phyloP scores from a whole-genome alignment of 2,329 filamentous ascomycete species.

The Colletotrichum shisoi region DNA sequence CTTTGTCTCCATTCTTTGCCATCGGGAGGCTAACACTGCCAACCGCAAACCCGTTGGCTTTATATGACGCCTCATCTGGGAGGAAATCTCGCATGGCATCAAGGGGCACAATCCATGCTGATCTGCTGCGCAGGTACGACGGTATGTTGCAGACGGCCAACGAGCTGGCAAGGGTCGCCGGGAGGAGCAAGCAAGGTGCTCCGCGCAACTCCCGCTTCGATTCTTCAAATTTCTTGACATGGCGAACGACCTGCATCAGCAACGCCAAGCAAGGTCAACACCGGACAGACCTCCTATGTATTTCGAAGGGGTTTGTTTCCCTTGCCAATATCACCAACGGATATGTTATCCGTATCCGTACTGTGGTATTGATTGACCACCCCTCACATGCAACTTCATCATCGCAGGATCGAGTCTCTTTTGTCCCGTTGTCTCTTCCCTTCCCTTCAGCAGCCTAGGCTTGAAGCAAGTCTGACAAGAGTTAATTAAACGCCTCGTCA shows the following conservation, averaged over 20 bases:
- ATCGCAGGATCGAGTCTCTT: background rate
- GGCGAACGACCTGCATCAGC: constrained; percentile 6
- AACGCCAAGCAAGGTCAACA: background rate
- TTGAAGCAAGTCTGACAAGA: no score
- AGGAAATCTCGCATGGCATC: constrained; percentile 18
- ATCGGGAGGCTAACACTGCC: constrained; percentile 11
- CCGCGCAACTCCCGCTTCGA: background rate
- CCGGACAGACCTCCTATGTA: background rate
- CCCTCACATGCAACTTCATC: background rate
- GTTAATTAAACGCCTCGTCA: background rate
- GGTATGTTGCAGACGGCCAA: background rate
- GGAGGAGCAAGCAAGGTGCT: constrained; percentile 2
- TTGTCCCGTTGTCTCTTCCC: constrained; percentile 4
- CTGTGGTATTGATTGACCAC: background rate
- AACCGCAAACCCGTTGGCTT: constrained; percentile 1
- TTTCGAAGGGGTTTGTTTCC: constrained; percentile 1
- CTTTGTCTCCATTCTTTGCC: constrained; percentile 19
- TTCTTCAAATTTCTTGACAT: constrained; percentile 9
- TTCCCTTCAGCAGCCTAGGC: background rate
- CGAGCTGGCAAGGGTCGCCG: background rate
- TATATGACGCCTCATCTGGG: constrained; percentile 18
- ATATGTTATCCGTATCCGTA: constrained; percentile 29
- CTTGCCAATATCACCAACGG: constrained; percentile 20
- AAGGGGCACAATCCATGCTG: constrained; percentile 27
- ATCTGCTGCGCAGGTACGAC: constrained; percentile 24